Base-by-base conservation (phyloP, 352 stramenopile genomes). In the Peronosclerospora sorghi region DNA sequence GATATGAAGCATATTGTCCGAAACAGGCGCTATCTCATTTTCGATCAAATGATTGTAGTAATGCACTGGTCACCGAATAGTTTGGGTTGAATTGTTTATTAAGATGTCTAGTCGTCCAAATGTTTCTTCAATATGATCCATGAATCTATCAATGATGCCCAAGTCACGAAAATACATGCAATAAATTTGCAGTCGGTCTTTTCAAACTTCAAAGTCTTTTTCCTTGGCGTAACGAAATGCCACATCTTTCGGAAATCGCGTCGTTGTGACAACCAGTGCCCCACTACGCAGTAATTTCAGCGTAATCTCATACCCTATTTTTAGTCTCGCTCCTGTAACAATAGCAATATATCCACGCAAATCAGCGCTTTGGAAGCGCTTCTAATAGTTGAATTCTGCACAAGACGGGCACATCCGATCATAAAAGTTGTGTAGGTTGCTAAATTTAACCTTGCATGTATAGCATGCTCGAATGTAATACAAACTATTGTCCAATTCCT, bases 21-120 rank as follows among this genome's bases (percentile, higher is more conserved):
- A 56, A 3, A 78, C 48, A 75, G 74, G 64, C 5, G 64, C 62
- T 17, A 70, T 58, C 52, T 97, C 87, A 15, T 57, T 65, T 34
- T 93, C 52, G 32, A 97, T 73, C 35, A 95, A 49, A 32, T 86
- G 76, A 47, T 78, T 66, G 67, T 97, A 98, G 62, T 97, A 97
- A 29, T 81, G 75, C 27, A 78, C 70, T 2, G 90, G 91, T n/a
- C 91, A 69, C 30, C 94, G 73, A 34, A 97, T 90, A 2, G 94
- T 97, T 65, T 97, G 91, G 68, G 87, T 97, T 2, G 94, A 91
- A 62, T 98, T 98, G 65, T 97, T 97, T 49, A 97, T 86, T 26
- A 98, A 56, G 19, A 97, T 89, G 62, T 98, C 91, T 23, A 97
- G 62, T 8, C 79, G 68, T 12, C 65, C 62, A 35, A 83, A 73